Conservation (phyloP, 1,284 basidiomycete genomes). For the Earliella scabrosa region DNA sequence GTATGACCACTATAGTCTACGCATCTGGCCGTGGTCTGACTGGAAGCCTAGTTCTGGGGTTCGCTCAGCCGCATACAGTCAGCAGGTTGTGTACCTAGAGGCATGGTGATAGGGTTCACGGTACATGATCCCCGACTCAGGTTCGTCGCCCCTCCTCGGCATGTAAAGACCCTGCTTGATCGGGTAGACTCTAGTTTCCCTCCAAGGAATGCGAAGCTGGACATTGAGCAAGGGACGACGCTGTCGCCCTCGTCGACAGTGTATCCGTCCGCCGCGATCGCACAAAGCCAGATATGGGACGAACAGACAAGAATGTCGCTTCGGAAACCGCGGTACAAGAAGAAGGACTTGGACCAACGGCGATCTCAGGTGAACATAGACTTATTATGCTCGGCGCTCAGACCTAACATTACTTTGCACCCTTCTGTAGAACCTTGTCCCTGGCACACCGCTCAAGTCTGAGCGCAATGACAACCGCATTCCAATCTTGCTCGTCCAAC, state of each 20-base stretch:
- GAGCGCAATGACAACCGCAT: constrained; percentile 78
- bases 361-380: constrained; percentile 59
- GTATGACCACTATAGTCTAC: constrained; percentile 39
- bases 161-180: not conserved
- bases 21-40: not conserved
- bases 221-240: constrained; percentile 22
- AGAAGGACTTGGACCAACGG: constrained; percentile 83
- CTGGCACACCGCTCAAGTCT: constrained; percentile 72
- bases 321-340: constrained; percentile 72
- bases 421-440: constrained; percentile 68
- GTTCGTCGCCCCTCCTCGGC: constrained; percentile 40
- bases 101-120: constrained; percentile 76
- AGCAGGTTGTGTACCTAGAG: constrained; percentile 67
- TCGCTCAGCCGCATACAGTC: constrained; percentile 64
- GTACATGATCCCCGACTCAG: constrained; percentile 82
- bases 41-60: constrained; percentile 71
- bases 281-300: constrained; percentile 77
- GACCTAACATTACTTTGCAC: not conserved
- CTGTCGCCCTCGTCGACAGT: constrained; percentile 38
- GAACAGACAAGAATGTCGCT: constrained; percentile 53
- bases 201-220: constrained; percentile 69
- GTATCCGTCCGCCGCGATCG: constrained; percentile 63
- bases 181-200: constrained; percentile 62
- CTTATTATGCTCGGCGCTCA: not conserved
- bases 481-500: constrained; percentile 82